A percentile compares a stretch with the other conserved stretches of the same genome.
These are phyloP conservation scores for Huntiella bhutanensis DNA, from an alignment of 2,329 filamentous ascomycete genomes.

Conservation along the genomic window DNA sequence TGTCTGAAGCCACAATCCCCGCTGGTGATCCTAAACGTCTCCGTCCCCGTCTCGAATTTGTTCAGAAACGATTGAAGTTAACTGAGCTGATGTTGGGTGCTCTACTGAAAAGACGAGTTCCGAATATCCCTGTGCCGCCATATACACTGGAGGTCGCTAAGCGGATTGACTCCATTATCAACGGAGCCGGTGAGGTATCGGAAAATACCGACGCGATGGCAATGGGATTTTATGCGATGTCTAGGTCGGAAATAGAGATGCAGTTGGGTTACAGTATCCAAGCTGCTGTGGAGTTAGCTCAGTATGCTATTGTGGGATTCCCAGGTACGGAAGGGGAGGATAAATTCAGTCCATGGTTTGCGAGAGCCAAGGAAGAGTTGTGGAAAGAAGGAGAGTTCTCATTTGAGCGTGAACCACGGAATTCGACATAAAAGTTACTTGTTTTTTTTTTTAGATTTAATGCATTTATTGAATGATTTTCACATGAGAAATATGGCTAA, in stretches of 20 bases:
- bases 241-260: constrained; percentile 37
- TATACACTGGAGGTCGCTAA: constrained; percentile 19
- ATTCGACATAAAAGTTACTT: no score
- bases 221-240: constrained; percentile 51
- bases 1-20: constrained; percentile 44
- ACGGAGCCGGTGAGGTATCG: constrained; percentile 39
- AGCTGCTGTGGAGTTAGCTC: constrained; percentile 33
- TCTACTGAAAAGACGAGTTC: constrained; percentile 49
- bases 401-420: no score
- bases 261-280: constrained; percentile 27
- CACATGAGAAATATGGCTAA: neutral
- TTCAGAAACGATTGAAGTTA: constrained; percentile 46
- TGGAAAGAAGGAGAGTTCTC: no score
- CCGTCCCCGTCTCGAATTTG: constrained; percentile 43
- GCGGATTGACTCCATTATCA: constrained; percentile 37
- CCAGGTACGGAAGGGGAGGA: constrained; percentile 34
- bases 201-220: constrained; percentile 53
- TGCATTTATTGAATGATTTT: neutral
- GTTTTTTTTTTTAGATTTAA: no score
- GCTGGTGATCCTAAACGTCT: constrained; percentile 44
- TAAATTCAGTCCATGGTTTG: constrained; percentile 63
- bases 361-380: constrained; percentile 26
- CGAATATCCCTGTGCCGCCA: constrained; percentile 29
- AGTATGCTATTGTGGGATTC: constrained; percentile 32
- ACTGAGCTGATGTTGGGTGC: constrained; percentile 51